Base-by-base conservation (phyloP, 1,284 basidiomycete species). In the Malassezia yamatoensis region DNA sequence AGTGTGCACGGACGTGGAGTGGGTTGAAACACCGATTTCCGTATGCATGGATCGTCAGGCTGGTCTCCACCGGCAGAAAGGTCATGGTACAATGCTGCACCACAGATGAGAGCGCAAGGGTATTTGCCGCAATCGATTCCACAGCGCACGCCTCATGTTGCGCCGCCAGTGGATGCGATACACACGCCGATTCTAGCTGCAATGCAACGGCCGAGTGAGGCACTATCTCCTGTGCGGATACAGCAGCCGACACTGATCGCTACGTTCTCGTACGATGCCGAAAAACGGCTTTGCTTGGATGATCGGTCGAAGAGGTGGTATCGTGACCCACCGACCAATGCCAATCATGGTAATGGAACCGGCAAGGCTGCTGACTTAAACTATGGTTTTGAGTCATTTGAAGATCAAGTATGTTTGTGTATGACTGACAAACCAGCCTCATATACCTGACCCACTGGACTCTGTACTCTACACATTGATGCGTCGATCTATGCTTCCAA, bases 351-450 rank as follows among this genome's bases (percentile, higher is more conserved):
- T 3, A 41, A 51, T 24, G 54, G 49, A 6, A 18, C 39, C 12
- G 38, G 40, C 12, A 6, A 2, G 2, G 29, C 49, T 2, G 65
- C 65, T 8, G 74, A 76, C 42, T 61, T 76, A 18, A 75, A 74
- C 44, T 58, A 63, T 21, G 74, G 76, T 6, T 72, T 71, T 43
- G 71, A 87, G 12, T 77, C 79, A 8, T 89, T 85, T 83, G 81
- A 83, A 1, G 87, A 88, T 45, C 80, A 81, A 59, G 78, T 70
- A 8, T 62, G 72, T 11, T 62, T 66, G 37, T 16, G 50, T 70
- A n/a, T 63, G 61, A 33, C 39, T 41, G 16, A 41, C 13, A 15
- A 9, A 8, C 61, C 11, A 56, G 65, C 16, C 59, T 59, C 12
- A 49, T 41, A 12, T 58, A 52, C 7, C 54, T 58, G 21, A 61